A percentile compares a stretch with the other conserved stretches of the same genome.
These are phyloP conservation scores for Kurtzmaniella fragi DNA, from an alignment of 805 yeast species.

Conservation along the genomic window DNA sequence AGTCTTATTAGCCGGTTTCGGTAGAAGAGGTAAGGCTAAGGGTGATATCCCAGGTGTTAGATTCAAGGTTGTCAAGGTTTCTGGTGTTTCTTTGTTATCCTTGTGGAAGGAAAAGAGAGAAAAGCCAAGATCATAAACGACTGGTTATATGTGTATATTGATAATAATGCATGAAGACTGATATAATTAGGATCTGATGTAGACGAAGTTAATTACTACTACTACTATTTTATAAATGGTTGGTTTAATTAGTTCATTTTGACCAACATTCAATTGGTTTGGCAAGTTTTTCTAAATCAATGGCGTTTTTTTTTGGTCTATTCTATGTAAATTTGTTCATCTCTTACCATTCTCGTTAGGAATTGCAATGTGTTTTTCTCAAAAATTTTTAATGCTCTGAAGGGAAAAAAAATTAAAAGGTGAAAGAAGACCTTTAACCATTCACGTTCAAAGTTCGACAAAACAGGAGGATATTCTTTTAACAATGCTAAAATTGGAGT, in stretches of 20 bases:
- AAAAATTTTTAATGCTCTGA: too few relatives aligned
- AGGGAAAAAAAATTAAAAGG: too few relatives aligned
- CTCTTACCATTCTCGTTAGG: too few relatives aligned
- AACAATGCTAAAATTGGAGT: too few relatives aligned
- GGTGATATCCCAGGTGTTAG: constrained; percentile 99
- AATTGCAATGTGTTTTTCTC: too few relatives aligned
- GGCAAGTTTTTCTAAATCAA: too few relatives aligned
- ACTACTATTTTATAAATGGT: too few relatives aligned
- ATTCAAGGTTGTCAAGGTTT: constrained; percentile 99
- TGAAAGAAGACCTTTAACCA: too few relatives aligned
- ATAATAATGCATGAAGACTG: constrained; percentile 9
- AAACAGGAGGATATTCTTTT: too few relatives aligned
- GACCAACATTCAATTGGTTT: background rate
- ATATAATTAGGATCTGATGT: background rate
- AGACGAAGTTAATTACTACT: background rate
- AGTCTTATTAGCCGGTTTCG: constrained; percentile 99
- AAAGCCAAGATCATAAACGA: constrained; percentile 95
- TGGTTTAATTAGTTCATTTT: background rate
- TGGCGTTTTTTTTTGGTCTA: too few relatives aligned
- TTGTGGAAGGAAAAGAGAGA: constrained; percentile 99
- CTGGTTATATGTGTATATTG: constrained; percentile 16
- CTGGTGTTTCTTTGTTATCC: constrained; percentile 99
- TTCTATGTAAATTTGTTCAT: too few relatives aligned
- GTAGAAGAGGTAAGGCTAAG: constrained; percentile 99
- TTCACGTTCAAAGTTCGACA: too few relatives aligned